Evolutionary conservation across 2,329 filamentous ascomycete species (phyloP).

Genomic region (Scleromitrula shiraiana): DNA sequence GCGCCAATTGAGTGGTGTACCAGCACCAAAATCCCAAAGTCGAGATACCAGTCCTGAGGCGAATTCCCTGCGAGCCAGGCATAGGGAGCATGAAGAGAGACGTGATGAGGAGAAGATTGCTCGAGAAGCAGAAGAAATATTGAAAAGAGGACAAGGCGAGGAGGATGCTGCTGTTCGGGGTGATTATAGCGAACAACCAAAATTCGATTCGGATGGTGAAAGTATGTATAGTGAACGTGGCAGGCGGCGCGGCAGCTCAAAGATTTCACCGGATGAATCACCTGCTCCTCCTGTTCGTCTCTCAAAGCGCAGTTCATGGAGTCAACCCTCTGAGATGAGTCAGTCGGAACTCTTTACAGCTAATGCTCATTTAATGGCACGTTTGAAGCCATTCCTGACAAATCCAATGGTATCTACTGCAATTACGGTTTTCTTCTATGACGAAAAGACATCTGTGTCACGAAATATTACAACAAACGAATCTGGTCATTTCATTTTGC

Average conservation of each 20-base stretch:
- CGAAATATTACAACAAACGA: slow-evolving; percentile 80
- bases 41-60: slow-evolving; percentile 26
- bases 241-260: slow-evolving; percentile 15
- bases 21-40: slow-evolving; percentile 35
- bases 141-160: slow-evolving; percentile 63
- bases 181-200: slow-evolving; percentile 61
- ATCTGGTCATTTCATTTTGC: slow-evolving; percentile 76
- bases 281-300: slow-evolving; percentile 31
- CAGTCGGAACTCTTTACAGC: slow-evolving; percentile 69
- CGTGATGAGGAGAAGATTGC: slow-evolving; percentile 59
- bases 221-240: slow-evolving; percentile 22
- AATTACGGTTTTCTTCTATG: slow-evolving; percentile 93
- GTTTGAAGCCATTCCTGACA: slow-evolving; percentile 83
- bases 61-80: slow-evolving; percentile 23
- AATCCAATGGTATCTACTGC: slow-evolving; percentile 69
- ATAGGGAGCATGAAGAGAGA: slow-evolving; percentile 40
- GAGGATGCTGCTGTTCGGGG: slow-evolving; percentile 62
- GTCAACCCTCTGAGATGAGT: slow-evolving; percentile 50
- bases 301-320: slow-evolving; percentile 36
- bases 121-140: slow-evolving; percentile 68
- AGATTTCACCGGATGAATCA: slow-evolving; percentile 21
- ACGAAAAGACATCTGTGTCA: slow-evolving; percentile 73
- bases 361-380: slow-evolving; percentile 80
- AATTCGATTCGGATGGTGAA: slow-evolving; percentile 35
- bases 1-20: slow-evolving; percentile 78